phyloP scores from a whole-genome alignment of 768 basidiomycete genomes.

The Pisolithus sp. region DNA sequence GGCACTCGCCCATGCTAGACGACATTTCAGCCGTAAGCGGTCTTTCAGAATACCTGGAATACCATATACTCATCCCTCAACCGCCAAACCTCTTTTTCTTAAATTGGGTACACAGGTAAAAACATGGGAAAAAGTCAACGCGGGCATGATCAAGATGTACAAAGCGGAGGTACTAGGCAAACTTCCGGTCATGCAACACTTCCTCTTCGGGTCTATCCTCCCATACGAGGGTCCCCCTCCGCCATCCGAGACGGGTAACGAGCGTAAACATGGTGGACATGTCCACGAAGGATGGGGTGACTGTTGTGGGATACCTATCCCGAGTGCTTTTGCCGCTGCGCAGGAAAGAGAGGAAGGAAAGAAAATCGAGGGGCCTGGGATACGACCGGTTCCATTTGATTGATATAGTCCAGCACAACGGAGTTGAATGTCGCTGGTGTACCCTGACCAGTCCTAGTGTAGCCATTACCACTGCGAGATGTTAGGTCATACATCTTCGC shows the following conservation, averaged over 20 bases:
- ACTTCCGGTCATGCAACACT: slow-evolving; percentile 94
- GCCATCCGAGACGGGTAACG: slow-evolving; percentile 22
- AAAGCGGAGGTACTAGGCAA: slow-evolving; percentile 91
- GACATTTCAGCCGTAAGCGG: slow-evolving; percentile 78
- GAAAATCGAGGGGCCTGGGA: slow-evolving; percentile 51
- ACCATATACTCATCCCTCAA: background rate
- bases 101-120: slow-evolving; percentile 44
- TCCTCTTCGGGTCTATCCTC: slow-evolving; percentile 83
- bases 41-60: background rate
- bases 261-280: slow-evolving; percentile 15
- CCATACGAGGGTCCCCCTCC: slow-evolving; percentile 56
- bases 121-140: slow-evolving; percentile 95
- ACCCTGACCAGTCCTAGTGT: too few relatives aligned
- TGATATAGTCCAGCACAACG: slow-evolving; percentile 23
- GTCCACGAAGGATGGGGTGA: slow-evolving; percentile 71
- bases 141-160: slow-evolving; percentile 98
- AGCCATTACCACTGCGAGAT: too few relatives aligned
- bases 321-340: slow-evolving; percentile 75
- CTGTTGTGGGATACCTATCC: slow-evolving; percentile 87
- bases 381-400: slow-evolving; percentile 78
- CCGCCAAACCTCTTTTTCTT: background rate
- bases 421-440: too few relatives aligned
- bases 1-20: slow-evolving; percentile 99
- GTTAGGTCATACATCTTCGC: too few relatives aligned
- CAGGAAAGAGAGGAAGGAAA: slow-evolving; percentile 35